Evolutionary conservation across 768 basidiomycete genomes (phyloP).

Genomic region (Austroboletus festivus): DNA sequence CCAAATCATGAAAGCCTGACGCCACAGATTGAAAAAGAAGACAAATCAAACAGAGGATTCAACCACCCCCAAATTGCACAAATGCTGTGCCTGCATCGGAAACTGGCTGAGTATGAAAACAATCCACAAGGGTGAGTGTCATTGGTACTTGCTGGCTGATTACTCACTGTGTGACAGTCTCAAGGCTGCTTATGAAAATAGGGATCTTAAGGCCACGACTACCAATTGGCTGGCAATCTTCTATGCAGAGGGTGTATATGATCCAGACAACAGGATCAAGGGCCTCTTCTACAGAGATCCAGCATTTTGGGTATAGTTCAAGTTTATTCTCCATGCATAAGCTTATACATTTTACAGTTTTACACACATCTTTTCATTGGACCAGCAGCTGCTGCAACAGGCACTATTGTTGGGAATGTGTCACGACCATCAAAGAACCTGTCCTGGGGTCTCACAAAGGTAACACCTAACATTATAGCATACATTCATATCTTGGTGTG

Average conservation of each 20-base stretch:
- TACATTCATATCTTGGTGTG: too few relatives aligned
- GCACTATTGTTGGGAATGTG: not conserved
- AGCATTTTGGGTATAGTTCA: not conserved
- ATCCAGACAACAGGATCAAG: not conserved
- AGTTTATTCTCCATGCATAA: not conserved
- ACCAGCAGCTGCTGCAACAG: not conserved
- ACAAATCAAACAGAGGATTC: not conserved
- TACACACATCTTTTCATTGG: constrained; percentile 1
- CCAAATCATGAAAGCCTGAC: not conserved
- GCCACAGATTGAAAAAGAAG: not conserved
- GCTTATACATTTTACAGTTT: not conserved
- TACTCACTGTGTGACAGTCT: not conserved
- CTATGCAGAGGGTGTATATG: not conserved
- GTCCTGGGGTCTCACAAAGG: not conserved
- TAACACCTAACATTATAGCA: too few relatives aligned
- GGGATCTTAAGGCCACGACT: not conserved
- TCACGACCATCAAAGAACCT: not conserved
- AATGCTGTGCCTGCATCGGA: not conserved
- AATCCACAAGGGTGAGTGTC: not conserved
- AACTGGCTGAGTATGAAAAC: not conserved
- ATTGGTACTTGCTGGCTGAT: not conserved
- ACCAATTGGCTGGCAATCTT: constrained; percentile 1
- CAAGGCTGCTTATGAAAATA: not conserved
- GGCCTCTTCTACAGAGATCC: not conserved
- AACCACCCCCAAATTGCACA: not conserved